These are phyloP conservation scores for Paramecium sexaurelia DNA, from an alignment of 73 alveolate genomes.

Conservation along the genomic window DNA sequence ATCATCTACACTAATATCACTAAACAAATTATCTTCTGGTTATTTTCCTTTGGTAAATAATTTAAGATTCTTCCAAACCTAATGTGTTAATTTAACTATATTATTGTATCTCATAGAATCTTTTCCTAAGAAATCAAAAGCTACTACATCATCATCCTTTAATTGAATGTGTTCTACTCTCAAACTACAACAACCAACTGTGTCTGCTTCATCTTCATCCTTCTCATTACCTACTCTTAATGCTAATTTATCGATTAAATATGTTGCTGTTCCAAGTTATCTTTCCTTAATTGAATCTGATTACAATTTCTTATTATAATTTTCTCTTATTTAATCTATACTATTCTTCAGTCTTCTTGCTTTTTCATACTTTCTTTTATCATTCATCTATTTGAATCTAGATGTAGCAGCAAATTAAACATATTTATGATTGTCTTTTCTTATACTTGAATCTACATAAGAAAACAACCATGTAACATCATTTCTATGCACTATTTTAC, in stretches of 20 bases:
- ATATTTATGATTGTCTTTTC: constrained; percentile 84
- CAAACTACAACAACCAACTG: constrained; percentile 99
- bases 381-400: constrained; percentile 96
- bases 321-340: constrained; percentile 85
- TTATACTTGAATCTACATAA: constrained; percentile 92
- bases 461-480: constrained; percentile 98
- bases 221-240: constrained; percentile 99
- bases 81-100: constrained; percentile 83
- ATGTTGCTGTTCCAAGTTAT: constrained; percentile 97
- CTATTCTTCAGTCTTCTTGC: constrained; percentile 86
- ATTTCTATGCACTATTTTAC: constrained; percentile 92
- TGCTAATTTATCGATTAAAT: constrained; percentile 97
- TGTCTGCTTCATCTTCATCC: constrained; percentile 99
- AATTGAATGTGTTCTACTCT: constrained; percentile 92
- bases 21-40: constrained; percentile 80
- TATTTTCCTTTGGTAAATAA: constrained; percentile 86
- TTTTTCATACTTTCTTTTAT: constrained; percentile 95
- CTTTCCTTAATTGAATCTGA: constrained; percentile 73
- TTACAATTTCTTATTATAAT: constrained; percentile 84
- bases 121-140: constrained; percentile 98
- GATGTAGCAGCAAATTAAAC: constrained; percentile 95
- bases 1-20: constrained; percentile 79
- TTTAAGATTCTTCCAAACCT: constrained; percentile 84
- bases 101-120: constrained; percentile 96
- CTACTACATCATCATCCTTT: constrained; percentile 80